Evolutionary conservation across 2,329 filamentous ascomycete genomes (phyloP).

Genomic region (Tricladium varicosporioides): DNA sequence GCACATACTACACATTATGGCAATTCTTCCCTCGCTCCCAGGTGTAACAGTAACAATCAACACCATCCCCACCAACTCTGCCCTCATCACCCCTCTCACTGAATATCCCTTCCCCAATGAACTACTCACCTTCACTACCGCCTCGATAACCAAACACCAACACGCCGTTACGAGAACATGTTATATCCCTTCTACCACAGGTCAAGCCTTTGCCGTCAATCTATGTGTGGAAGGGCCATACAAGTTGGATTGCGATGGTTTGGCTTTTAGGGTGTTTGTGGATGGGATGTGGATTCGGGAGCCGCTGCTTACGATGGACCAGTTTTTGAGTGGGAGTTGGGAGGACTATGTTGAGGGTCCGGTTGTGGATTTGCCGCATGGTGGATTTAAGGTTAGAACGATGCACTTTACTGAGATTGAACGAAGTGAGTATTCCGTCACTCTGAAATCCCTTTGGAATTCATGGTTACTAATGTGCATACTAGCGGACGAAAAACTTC

Average conservation of each 20-base stretch:
- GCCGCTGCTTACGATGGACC: background rate
- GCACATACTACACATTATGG: no score
- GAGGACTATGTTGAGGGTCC: constrained; percentile 7
- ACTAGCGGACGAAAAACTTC: background rate
- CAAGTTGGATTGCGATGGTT: background rate
- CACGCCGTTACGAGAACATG: background rate
- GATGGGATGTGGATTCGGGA: background rate
- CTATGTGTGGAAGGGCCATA: background rate
- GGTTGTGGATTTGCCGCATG: background rate
- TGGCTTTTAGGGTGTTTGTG: background rate
- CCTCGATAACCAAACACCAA: background rate
- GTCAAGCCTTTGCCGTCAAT: background rate
- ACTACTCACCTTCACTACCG: background rate
- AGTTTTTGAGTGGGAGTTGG: constrained; percentile 5
- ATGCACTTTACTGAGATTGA: constrained; percentile 20
- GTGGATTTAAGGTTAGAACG: background rate
- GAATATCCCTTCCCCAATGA: background rate
- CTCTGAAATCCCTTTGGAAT: no score
- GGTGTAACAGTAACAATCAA: no score
- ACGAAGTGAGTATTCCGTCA: constrained; percentile 13
- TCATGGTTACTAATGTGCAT: no score
- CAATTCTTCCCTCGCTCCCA: no score
- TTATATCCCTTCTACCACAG: background rate
- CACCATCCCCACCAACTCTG: no score
- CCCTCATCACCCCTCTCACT: no score